Base-by-base conservation (phyloP, 345 rosid genomes). In the Syzygium jambos region DNA sequence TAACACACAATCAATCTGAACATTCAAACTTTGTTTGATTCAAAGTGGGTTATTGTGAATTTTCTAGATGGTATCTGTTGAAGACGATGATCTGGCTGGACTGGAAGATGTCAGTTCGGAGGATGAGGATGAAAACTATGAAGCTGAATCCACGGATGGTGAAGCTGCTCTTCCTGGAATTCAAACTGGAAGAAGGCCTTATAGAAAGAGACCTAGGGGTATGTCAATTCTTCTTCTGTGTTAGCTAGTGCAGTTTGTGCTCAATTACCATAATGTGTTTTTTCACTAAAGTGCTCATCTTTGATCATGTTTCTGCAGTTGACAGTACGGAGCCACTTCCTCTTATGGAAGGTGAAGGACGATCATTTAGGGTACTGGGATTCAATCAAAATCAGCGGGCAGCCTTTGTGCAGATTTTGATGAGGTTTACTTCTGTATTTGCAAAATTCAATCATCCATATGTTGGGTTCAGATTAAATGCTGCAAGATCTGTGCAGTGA, bases 71-170 rank as follows among this genome's bases (percentile, higher is more conserved):
- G 97, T 95, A 85, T 96, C 99, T 87, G 94, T 96, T 87, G 99
- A 98, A 90, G 99, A 98, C 15, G 99, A 98, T 90, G 99, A 98
- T 90, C 98, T 98, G 90, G 99, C 99, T 87, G 99, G 99, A 89
- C 86, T 96, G 91, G 98, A 98, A 95, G 99, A 96, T 92, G 95
- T 96, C 87, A 96, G 99, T 90, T 94, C 98, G 77, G 99, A 98
- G 87, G 97, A 95, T 9, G 99, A 95, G 93, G 98, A 98, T 92
- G 99, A 96, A 91, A 96, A 96, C 87, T 98, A 94, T 87, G 99
- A 98, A 94, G 99, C 98, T 51, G 99, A 96, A 78, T 89, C 95
- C 90, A 93, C 98, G 25, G 98, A 95, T 88, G 94, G 95, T 86
- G 99, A 98, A 91, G 89, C 98, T 89, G 85, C 94, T 49, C 93